These are phyloP conservation scores for Fusarium acutatum DNA, from an alignment of 2,329 filamentous ascomycete species.

Conservation along the genomic window DNA sequence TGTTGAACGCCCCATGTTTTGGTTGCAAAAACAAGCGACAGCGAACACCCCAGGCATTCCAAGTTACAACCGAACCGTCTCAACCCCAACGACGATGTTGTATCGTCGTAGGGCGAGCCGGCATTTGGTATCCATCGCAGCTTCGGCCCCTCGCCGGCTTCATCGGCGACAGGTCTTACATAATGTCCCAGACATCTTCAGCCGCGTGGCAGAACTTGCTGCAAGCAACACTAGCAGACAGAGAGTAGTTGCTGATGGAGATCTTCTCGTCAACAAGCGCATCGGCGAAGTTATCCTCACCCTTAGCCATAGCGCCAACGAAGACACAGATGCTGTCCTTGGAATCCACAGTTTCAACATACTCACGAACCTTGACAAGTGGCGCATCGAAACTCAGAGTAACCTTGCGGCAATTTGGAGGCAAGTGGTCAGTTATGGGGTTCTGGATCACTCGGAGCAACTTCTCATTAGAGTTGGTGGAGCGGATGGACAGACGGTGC, in stretches of 20 bases:
- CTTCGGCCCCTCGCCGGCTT: constrained; percentile 24
- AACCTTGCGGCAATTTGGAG: constrained; percentile 96
- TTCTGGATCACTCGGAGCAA: constrained; percentile 97
- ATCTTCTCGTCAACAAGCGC: constrained; percentile 96
- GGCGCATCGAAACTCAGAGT: constrained; percentile 94
- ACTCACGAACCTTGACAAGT: constrained; percentile 87
- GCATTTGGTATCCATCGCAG: constrained; percentile 37
- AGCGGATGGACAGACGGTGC: constrained; percentile 93
- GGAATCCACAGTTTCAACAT: constrained; percentile 78
- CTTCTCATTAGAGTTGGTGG: constrained; percentile 97
- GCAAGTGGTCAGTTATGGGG: constrained; percentile 95
- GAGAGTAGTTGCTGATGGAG: constrained; percentile 96
- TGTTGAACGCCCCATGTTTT: constrained; percentile 85
- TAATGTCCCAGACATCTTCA: constrained; percentile 94
- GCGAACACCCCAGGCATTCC: constrained; percentile 74
- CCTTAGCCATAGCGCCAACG: constrained; percentile 98
- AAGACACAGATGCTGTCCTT: constrained; percentile 98
- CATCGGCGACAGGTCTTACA: constrained; percentile 61
- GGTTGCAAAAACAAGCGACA: constrained; percentile 87
- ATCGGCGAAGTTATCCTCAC: constrained; percentile 94
- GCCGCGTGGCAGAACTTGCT: constrained; percentile 99
- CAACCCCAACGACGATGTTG: constrained; percentile 70
- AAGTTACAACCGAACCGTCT: constrained; percentile 59
- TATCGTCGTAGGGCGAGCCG: constrained; percentile 65
- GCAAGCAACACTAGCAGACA: constrained; percentile 97